Base-by-base conservation (phyloP, 164 flowering plant genomes). In the Aristolochia contorta region DNA sequence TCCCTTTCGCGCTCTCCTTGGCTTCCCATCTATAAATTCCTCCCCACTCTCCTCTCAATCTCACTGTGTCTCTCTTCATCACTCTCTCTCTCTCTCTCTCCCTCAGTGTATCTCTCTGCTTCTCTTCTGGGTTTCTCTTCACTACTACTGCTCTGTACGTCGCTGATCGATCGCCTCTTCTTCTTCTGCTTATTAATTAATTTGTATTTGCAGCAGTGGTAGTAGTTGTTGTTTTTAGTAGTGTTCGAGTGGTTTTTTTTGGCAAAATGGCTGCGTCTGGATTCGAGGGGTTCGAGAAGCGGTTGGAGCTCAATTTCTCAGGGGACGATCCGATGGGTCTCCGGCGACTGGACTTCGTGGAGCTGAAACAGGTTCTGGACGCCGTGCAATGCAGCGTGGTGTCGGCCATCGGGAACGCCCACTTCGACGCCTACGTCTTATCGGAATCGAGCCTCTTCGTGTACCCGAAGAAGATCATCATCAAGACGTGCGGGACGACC, bases 401-500 rank as follows among this genome's bases (percentile, higher is more conserved):
- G 0, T 91, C 96, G 2, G 90, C 94, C 2, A 76, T 91, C 1
- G 89, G 78, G 2, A 93, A 90, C 76, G 61, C 46, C 0, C 69
- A 61, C 67, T 82, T 89, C 48, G 97, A 93, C 64, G 76, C 98
- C 13, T 93, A 93, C 71, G 97, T 93, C 19, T 64, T 93, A 16
- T 93, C 98, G 0, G 98, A 93, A 63, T 93, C 98, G 0, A 84
- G 91, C 67, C 79, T 92, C 3, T 93, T 93, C 62, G 81, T 93
- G 3, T 89, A 89, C 78, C 94, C 97, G 3, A 77, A 76, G 12
- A 90, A 83, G 77, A 77, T 93, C 63, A 77, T 93, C 52, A 84
- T 93, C 83, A 93, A 93, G 63, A 93, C 97, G 0, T 93, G 98
- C 68, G 98, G 98, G 70, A 89, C 98, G 56, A 93, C 98, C 45